Percentiles rank a stretch among this genome's conserved stretches.
Conservation (phyloP, 176 grass and related monocot species). For the Aegilops umbellulata region DNA sequence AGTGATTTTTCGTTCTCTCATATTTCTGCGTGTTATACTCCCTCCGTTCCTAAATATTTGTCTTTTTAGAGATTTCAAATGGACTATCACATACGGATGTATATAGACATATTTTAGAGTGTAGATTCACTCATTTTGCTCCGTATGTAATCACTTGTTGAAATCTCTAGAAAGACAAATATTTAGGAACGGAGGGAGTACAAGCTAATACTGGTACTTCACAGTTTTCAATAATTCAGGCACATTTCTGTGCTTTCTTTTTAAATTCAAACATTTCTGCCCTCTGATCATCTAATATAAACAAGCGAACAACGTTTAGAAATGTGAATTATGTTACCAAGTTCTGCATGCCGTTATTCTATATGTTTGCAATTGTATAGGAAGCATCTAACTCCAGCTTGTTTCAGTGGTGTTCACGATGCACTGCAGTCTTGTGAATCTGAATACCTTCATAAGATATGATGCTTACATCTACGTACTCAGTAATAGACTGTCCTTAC, state of each 20-base stretch:
- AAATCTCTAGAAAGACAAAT: too few relatives aligned
- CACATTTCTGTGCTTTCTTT: constrained; percentile 16
- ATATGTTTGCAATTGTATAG: constrained; percentile 14
- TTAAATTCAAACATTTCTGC: neutral
- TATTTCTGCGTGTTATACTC: neutral
- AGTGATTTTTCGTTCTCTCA: neutral
- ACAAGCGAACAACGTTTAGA: neutral
- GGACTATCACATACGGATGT: too few relatives aligned
- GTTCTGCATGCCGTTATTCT: neutral
- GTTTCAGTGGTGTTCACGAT: neutral
- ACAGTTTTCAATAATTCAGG: neutral
- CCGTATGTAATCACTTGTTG: too few relatives aligned
- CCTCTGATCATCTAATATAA: neutral
- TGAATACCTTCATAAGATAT: constrained; percentile 1
- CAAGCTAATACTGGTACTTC: constrained; percentile 4
- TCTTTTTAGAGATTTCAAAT: too few relatives aligned
- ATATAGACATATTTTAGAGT: too few relatives aligned
- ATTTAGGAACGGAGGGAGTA: too few relatives aligned
- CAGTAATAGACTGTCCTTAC: neutral
- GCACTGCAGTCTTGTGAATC: constrained; percentile 1
- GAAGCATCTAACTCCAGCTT: neutral
- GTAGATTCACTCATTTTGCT: too few relatives aligned
- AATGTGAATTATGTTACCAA: constrained; percentile 5
- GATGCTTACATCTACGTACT: neutral
- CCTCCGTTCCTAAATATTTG: too few relatives aligned